Evolutionary conservation across 1,139 yeast species (phyloP), one percentile per base, ranked within the genome.

Genomic region (Arxiozyma slooffiae): DNA sequence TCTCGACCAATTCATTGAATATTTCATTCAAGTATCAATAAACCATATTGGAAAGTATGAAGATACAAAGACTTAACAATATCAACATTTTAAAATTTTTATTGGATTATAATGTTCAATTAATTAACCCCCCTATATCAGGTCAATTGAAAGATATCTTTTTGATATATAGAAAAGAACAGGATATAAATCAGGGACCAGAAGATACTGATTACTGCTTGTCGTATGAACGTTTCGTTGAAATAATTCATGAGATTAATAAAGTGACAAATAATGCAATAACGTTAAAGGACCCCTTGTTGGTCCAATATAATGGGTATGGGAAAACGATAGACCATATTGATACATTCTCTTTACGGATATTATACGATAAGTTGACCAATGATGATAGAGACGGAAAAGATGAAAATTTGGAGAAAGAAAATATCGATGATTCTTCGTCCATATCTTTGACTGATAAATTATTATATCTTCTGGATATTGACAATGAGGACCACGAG

Each of bases 111-210:
- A 52, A 57, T 39, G 48, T 20, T 5, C 52, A 52, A 38, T 39
- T 62, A 43, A 39, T 57, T 4, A 50, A 48, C 7, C 48, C 47
- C 42, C 66, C 66, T 9, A 41, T 62, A 14, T 47, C 50, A 14
- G 67, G 67, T 3, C 50, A 55, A 7, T 39, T 62, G 20, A 50
- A 52, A 22, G 60, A 57, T 34, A 48, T 60, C 5, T 57, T 49
- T 48, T 48, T 55, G 30, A 20, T 60, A 21, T 61, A 52, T 52
- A 39, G 24, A 11, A 42, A 20, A 26, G 45, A 42, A 34, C 22
- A 14, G 45, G 16, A 30, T 30, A 14, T n/a, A 11, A 30, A 30
- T 30, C 14, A 30, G 3, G 11, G 14, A 42, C 26, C 4, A 9
- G 21, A 20, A 22, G n/a, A 16, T n/a, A 34, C 11, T 11, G 18